A percentile compares a stretch with the other conserved stretches of the same genome.
Evolutionary conservation across 495 filamentous ascomycete species (phyloP).

Genomic region (Podospora anserina): DNA sequence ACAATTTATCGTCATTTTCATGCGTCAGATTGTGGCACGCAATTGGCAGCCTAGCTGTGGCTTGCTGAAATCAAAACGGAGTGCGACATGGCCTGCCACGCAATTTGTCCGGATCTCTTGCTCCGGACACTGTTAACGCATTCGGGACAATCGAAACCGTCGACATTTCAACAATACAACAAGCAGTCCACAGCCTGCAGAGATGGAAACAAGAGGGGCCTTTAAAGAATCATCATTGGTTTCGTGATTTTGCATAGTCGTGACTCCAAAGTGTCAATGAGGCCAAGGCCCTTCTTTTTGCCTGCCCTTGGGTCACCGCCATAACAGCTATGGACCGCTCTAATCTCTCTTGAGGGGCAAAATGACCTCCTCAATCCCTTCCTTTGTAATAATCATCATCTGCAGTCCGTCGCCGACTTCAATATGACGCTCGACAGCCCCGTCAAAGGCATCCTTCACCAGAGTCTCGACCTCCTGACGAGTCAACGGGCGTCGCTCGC

Average conservation of each 20-base stretch:
- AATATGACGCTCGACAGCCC: constrained; percentile 96
- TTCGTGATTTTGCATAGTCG: neutral
- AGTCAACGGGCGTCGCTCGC: constrained; percentile 62
- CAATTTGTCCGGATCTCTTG: neutral
- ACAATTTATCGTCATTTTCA: too few relatives aligned
- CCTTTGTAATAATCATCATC: constrained; percentile 84
- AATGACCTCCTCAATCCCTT: constrained; percentile 83
- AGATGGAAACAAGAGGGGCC: neutral
- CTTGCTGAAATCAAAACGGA: too few relatives aligned
- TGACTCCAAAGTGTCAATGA: neutral
- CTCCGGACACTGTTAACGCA: neutral
- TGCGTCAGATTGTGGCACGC: too few relatives aligned
- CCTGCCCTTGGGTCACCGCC: neutral
- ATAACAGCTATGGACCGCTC: neutral
- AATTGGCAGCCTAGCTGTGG: too few relatives aligned
- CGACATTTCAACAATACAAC: neutral
- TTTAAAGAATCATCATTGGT: neutral
- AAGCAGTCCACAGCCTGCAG: neutral
- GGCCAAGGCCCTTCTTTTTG: neutral
- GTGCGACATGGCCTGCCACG: neutral
- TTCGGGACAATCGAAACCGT: neutral
- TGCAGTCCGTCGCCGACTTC: constrained; percentile 96
- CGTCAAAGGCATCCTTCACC: constrained; percentile 96
- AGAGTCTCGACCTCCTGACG: constrained; percentile 73
- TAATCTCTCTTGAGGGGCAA: constrained; percentile 83